phyloP scores from a whole-genome alignment of 2,329 filamentous ascomycete genomes.

The Colletotrichum sp. region DNA sequence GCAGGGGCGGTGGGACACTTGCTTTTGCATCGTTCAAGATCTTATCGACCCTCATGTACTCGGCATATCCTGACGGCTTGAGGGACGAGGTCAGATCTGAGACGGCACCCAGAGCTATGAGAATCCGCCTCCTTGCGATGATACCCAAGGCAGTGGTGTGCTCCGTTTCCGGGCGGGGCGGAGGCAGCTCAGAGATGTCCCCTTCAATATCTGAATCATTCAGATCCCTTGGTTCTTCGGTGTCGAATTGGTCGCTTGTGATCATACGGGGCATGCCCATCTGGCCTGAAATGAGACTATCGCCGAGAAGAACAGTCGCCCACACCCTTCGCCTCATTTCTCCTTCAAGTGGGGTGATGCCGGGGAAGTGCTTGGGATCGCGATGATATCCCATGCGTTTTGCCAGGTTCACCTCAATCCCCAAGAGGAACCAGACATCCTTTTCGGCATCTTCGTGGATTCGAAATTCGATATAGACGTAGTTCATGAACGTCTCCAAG shows the following conservation, averaged over 20 bases:
- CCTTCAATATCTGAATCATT: conserved; percentile 47
- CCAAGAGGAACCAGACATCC: conserved; percentile 33
- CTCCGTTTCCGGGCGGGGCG: conserved; percentile 34
- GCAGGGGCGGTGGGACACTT: conserved; percentile 28
- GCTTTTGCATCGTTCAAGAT: conserved; percentile 25
- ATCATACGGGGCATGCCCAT: conserved; percentile 51
- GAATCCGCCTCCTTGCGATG: conserved; percentile 24
- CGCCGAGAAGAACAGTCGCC: conserved; percentile 43
- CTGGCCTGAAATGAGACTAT: conserved; percentile 47
- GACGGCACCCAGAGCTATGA: conserved; percentile 26
- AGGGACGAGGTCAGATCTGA: conserved; percentile 24
- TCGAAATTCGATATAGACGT: conserved; percentile 14
- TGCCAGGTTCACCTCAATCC: conserved; percentile 36
- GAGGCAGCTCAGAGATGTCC: conserved; percentile 37
- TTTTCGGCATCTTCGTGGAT: background rate
- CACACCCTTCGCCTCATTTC: conserved; percentile 53
- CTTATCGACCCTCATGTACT: conserved; percentile 26
- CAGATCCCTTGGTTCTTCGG: conserved; percentile 46
- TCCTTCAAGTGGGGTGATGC: conserved; percentile 41
- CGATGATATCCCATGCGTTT: conserved; percentile 49
- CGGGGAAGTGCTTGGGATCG: conserved; percentile 45
- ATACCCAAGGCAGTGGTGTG: conserved; percentile 28
- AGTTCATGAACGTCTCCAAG: conserved; percentile 10
- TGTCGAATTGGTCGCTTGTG: conserved; percentile 43
- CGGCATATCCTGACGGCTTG: conserved; percentile 17